Evolutionary conservation across 257 asterid genomes (phyloP).

Genomic region (Scutellaria galericulata): DNA sequence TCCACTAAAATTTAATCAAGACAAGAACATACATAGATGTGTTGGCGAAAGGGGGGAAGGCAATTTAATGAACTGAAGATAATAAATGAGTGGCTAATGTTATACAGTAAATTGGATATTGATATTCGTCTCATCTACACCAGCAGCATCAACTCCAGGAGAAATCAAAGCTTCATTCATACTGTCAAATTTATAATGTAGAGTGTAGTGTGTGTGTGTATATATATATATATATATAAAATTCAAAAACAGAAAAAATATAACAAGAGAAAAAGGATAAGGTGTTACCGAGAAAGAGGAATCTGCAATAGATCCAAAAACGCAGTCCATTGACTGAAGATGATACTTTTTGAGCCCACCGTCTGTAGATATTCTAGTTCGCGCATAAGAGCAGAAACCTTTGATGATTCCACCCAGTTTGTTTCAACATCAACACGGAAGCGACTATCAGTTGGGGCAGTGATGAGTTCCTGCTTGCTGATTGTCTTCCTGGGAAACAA

Average conservation of each 20-base stretch:
- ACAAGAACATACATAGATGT: conserved; percentile 9
- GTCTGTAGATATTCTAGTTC: conserved; percentile 60
- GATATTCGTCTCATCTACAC: neutral
- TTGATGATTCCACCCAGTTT: conserved; percentile 94
- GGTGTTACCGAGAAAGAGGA: conserved; percentile 78
- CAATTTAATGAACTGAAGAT: conserved; percentile 14
- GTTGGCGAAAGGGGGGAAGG: neutral
- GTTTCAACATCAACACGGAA: conserved; percentile 81
- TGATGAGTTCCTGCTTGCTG: conserved; percentile 84
- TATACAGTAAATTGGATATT: neutral
- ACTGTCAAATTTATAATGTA: conserved; percentile 13
- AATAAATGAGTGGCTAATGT: neutral
- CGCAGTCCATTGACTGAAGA: conserved; percentile 99
- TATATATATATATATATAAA: too few relatives aligned
- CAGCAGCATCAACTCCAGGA: conserved; percentile 20
- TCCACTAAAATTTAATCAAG: conserved; percentile 20
- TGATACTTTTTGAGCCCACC: conserved; percentile 79
- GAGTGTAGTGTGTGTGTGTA: too few relatives aligned
- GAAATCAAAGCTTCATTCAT: conserved; percentile 19
- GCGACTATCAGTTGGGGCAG: conserved; percentile 93
- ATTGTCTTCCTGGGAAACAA: conserved; percentile 61
- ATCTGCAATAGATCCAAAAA: conserved; percentile 90
- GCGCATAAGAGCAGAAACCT: conserved; percentile 80
- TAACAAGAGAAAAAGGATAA: conserved; percentile 9
- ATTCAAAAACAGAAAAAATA: neutral